Evolutionary conservation across 805 yeast species (phyloP).

Genomic region (Wickerhamomyces chaumierensis): DNA sequence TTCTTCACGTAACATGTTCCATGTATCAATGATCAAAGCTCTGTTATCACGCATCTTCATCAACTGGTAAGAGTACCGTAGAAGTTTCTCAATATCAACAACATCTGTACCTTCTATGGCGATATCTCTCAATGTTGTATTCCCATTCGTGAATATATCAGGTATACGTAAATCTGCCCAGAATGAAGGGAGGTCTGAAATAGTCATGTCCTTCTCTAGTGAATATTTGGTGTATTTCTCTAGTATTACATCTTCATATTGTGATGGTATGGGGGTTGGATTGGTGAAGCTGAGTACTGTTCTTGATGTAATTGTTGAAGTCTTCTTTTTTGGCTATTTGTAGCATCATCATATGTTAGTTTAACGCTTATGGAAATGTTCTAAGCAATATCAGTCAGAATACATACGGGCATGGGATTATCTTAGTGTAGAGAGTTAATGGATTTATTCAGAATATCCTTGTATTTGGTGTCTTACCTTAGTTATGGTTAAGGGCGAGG

Average conservation of each 20-base stretch:
- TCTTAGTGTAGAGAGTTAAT: too few relatives aligned
- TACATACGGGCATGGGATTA: too few relatives aligned
- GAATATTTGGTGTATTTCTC: slow-evolving; percentile 30
- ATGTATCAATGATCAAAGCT: slow-evolving; percentile 24
- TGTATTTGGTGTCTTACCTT: too few relatives aligned
- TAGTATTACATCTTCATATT: slow-evolving; percentile 33
- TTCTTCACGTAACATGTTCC: slow-evolving; percentile 26
- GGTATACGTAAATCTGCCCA: slow-evolving; percentile 23
- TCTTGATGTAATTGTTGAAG: slow-evolving; percentile 10
- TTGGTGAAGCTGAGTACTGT: slow-evolving; percentile 19
- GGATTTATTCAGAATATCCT: too few relatives aligned
- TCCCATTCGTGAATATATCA: slow-evolving; percentile 17
- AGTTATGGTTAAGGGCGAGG: too few relatives aligned
- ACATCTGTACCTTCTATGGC: slow-evolving; percentile 29
- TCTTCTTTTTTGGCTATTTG: slow-evolving; percentile 6
- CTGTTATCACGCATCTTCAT: slow-evolving; percentile 28
- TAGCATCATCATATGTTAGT: not conserved
- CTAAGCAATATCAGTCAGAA: too few relatives aligned
- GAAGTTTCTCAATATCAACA: slow-evolving; percentile 35
- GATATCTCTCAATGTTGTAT: slow-evolving; percentile 18
- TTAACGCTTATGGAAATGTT: too few relatives aligned
- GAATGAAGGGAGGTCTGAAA: slow-evolving; percentile 19
- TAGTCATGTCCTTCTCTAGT: slow-evolving; percentile 29
- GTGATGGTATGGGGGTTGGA: slow-evolving; percentile 26
- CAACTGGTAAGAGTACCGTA: slow-evolving; percentile 29